Base-by-base conservation (phyloP, 179 eudicot genomes). In the Beta corolliflora region DNA sequence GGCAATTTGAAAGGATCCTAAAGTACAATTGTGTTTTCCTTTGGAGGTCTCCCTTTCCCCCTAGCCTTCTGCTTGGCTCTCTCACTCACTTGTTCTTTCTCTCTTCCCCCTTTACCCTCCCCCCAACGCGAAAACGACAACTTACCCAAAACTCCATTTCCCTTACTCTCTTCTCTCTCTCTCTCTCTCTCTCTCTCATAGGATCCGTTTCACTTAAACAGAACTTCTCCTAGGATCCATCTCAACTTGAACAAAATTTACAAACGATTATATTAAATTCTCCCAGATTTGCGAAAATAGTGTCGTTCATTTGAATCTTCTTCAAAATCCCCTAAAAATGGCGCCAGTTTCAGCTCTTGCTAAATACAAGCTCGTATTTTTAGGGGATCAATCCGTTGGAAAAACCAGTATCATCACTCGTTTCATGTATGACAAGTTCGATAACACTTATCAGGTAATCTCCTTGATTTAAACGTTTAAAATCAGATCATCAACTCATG, bases 291-390 rank as follows among this genome's bases (percentile, higher is more conserved):
- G 71, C 65, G 6, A 52, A 60, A 59, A 65, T 72, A 14, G 1
- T 50, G 46, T 1, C 54, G 7, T 46, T 52, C 10, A 5, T 76
- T 65, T 64, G 67, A 80, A 79, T 60, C 60, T 13, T 56, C 12
- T 16, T 21, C 41, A 41, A 59, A 52, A 21, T 53, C 16, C 54
- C 44, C 50, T 48, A 59, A 25, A 45, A 71, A 92, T 93, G 98
- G 97, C 97, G 80, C 96, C 96, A 55, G 97, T 93, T 63, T 92
- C 97, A 68, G 93, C 97, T 46, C 88, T 93, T 55, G 97, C 97
- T 19, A 93, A 93, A 84, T 93, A 93, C 85, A 93, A 93, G 55
- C 88, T 93, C 16, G 97, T 93, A 64, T 92, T 93, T 83, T 81
- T 93, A 82, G 97, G 97, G 1, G 97, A 93, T 87, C 97, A 93